phyloP scores from a whole-genome alignment of 257 asterid genomes.

The Rubia yunnanensis region DNA sequence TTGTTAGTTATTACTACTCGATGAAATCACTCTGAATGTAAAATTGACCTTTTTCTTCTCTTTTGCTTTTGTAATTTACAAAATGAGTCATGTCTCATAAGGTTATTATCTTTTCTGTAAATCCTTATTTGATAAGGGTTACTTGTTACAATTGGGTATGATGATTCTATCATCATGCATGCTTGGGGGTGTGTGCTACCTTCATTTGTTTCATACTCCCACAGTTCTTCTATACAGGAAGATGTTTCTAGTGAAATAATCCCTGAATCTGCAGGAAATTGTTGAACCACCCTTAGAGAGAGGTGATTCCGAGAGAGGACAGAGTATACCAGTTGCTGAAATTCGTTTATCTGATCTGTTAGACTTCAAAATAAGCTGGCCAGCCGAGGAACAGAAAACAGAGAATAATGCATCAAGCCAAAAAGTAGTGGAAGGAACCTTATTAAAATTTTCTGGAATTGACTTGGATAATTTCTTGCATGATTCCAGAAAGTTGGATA shows the following conservation, averaged over 20 bases:
- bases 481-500: conserved; percentile 22
- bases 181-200: background rate
- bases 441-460: conserved; percentile 36
- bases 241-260: conserved; percentile 6
- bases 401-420: conserved; percentile 26
- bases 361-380: conserved; percentile 49
- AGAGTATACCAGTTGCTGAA: conserved; percentile 30
- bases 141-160: background rate
- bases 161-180: background rate
- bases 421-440: conserved; percentile 29
- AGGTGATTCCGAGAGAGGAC: conserved; percentile 38
- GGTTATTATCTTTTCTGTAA: background rate
- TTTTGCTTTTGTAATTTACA: background rate
- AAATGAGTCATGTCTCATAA: background rate
- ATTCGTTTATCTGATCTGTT: conserved; percentile 53
- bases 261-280: conserved; percentile 56
- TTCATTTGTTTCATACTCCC: background rate
- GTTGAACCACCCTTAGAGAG: conserved; percentile 34
- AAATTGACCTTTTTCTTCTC: too few relatives aligned
- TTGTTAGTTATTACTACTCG: background rate
- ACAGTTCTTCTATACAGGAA: background rate
- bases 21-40: background rate
- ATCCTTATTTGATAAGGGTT: background rate
- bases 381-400: conserved; percentile 31
- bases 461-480: conserved; percentile 56